Evolutionary conservation across 2,329 filamentous ascomycete genomes (phyloP).

Genomic region (Aspergillus niger): DNA sequence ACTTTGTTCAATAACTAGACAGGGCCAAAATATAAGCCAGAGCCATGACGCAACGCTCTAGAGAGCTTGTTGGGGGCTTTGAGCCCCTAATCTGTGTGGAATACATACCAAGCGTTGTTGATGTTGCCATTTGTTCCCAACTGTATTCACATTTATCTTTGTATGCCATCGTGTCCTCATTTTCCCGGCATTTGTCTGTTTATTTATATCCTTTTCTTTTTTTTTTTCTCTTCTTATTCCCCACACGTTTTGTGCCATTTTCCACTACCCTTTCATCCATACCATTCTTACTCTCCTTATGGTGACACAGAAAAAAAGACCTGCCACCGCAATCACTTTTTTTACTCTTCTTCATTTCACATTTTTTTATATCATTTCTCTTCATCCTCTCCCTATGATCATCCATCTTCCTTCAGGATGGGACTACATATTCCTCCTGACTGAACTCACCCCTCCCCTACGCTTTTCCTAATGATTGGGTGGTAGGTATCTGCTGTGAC

Average conservation of each 20-base stretch:
- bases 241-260: constrained; percentile 33
- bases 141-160: constrained; percentile 22
- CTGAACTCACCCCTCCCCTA: background rate
- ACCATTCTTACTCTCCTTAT: constrained; percentile 24
- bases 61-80: background rate
- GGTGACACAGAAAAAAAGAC: constrained; percentile 19
- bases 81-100: constrained; percentile 9
- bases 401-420: background rate
- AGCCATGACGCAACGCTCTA: constrained; percentile 13
- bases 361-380: constrained; percentile 12
- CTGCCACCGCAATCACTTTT: constrained; percentile 16
- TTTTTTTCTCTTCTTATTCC: constrained; percentile 37
- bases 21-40: constrained; percentile 11
- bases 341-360: constrained; percentile 22
- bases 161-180: constrained; percentile 10
- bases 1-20: constrained; percentile 21
- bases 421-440: background rate
- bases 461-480: constrained; percentile 20
- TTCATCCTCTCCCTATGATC: constrained; percentile 15
- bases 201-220: constrained; percentile 26
- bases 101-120: constrained; percentile 12
- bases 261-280: constrained; percentile 9
- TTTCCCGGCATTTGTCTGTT: constrained; percentile 20
- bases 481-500: constrained; percentile 27
- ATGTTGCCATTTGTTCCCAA: constrained; percentile 26